These are phyloP conservation scores for Parietaria judaica DNA, from an alignment of 306 rosid genomes.

Conservation along the genomic window DNA sequence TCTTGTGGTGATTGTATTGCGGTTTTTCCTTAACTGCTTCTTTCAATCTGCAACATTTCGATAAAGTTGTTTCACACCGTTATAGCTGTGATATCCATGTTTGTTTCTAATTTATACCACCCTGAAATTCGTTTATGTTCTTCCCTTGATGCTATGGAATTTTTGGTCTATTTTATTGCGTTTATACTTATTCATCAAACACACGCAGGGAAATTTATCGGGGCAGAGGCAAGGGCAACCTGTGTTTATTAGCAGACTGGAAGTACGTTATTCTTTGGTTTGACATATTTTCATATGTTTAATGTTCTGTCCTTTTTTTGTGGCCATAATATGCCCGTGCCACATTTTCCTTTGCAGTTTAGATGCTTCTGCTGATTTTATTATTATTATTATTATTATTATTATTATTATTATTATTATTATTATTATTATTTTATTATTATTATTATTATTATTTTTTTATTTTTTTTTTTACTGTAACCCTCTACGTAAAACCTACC, in stretches of 20 bases:
- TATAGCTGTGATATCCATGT: no score
- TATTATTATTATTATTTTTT: background rate
- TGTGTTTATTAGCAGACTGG: conserved; percentile 83
- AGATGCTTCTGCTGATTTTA: background rate
- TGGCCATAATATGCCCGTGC: no score
- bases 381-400: no score
- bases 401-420: background rate
- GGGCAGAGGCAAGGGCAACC: conserved; percentile 99
- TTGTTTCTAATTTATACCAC: no score
- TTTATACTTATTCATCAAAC: background rate
- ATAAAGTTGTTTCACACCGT: no score
- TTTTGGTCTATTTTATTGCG: conserved; percentile 4
- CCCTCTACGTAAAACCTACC: background rate
- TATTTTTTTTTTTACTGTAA: conserved; percentile 5
- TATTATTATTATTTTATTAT: background rate
- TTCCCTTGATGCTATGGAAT: conserved; percentile 2
- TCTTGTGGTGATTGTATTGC: no score
- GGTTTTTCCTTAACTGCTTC: no score
- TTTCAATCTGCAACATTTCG: no score
- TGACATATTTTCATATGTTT: background rate
- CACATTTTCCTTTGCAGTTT: no score
- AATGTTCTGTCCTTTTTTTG: background rate
- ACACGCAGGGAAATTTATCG: conserved; percentile 81
- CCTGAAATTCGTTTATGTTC: background rate
- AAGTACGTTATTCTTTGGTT: conserved; percentile 42